Base-by-base conservation (phyloP, 2,329 filamentous ascomycete species). In the Knoxdaviesia capensis region DNA sequence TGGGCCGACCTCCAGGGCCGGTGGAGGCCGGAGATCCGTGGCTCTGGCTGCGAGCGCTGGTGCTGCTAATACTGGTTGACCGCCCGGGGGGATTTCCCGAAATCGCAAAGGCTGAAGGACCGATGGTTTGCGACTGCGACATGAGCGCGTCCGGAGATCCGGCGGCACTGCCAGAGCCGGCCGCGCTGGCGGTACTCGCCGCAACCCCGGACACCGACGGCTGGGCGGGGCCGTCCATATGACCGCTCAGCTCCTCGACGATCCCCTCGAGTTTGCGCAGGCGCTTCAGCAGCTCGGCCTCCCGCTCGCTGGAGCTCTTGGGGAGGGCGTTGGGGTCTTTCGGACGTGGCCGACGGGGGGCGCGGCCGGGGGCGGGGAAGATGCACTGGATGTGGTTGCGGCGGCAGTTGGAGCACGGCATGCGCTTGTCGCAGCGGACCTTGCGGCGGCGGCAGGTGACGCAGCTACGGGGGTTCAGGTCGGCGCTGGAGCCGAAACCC, bases 341-440 rank as follows among this genome's bases (percentile, higher is more conserved):
- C 31, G 68, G 63, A 11, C 77, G 68, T 46, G 71, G 68, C 49
- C 80, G 76, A 36, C 80, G 66, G 7, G 79, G 80, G 5, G 80
- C 79, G 43, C 80, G 69, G 7, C 80, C 80, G 1, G 80, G 80
- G 3, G 78, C 76, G 1, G 80, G 80, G 53, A 82, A 86, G 40
- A 83, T 62, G 56, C 80, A 86, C 49, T 78, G 71, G 44, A 80
- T 80, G 50, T 76, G 63, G 36, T 77, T 77, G 48, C 77, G 72
- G 36, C 71, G 70, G 55, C 80, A 86, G 55, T 86, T 85, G 50
- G 74, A 74, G 56, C 80, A 86, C 10, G 80, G 77, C 63, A 82
- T 74, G 51, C 72, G 68, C 61, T 85, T 85, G 61, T 86, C 78
- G 64, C 80, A 86, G 52, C 79, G 78, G 43, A 86, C 80, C 56